These are phyloP conservation scores for Irpex sp. DNA, from an alignment of 1,284 basidiomycete genomes.

Conservation along the genomic window DNA sequence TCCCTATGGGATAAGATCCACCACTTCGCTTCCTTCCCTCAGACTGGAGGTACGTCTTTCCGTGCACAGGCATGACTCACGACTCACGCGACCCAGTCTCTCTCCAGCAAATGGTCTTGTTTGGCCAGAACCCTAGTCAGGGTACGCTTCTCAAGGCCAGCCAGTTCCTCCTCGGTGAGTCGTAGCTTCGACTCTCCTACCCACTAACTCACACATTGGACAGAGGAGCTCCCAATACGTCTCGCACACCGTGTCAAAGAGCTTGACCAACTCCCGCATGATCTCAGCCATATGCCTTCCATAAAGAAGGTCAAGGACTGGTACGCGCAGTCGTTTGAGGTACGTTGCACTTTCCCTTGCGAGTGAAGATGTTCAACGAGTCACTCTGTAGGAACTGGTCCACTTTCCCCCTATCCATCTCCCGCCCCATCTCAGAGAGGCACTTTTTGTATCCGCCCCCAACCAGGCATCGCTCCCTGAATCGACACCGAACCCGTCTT, in stretches of 20 bases:
- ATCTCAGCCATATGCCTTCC: conserved; percentile 88
- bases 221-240: conserved; percentile 91
- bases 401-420: conserved; percentile 77
- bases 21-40: conserved; percentile 93
- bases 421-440: conserved; percentile 63
- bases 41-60: conserved; percentile 72
- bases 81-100: conserved; percentile 54
- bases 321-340: conserved; percentile 99
- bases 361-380: not conserved
- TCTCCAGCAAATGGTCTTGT: conserved; percentile 87
- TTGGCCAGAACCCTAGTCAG: conserved; percentile 84
- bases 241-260: conserved; percentile 97
- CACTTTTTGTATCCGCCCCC: conserved; percentile 52
- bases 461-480: conserved; percentile 51
- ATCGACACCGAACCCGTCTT: conserved; percentile 69
- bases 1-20: conserved; percentile 91
- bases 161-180: conserved; percentile 75
- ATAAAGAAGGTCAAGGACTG: conserved; percentile 97
- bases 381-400: conserved; percentile 72
- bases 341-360: conserved; percentile 33
- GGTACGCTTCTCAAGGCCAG: conserved; percentile 85
- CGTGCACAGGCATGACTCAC: not conserved
- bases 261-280: conserved; percentile 92
- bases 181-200: not conserved
- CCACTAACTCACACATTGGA: conserved; percentile 54